phyloP scores from a whole-genome alignment of 73 alveolate genomes.

The Symbiodinium pilosum region DNA sequence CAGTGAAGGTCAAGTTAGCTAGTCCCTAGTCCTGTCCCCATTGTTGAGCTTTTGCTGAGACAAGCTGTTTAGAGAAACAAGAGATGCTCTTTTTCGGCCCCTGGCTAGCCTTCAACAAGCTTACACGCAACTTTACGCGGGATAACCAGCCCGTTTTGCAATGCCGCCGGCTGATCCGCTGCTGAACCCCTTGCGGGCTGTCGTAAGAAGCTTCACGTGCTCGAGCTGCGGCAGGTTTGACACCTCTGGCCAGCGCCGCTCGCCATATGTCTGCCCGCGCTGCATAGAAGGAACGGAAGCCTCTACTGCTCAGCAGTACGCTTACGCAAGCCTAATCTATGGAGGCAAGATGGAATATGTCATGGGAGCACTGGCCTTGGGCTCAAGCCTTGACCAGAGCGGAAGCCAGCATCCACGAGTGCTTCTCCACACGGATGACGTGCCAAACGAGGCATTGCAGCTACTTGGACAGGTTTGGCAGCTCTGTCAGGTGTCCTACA shows the following conservation, averaged over 20 bases:
- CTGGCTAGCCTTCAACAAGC: too few species aligned
- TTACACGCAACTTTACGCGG: too few species aligned
- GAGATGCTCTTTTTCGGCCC: too few species aligned
- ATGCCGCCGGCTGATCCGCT: not conserved
- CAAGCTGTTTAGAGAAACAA: too few species aligned
- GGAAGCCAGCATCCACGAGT: slow-evolving; percentile 27
- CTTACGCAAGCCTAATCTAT: not conserved
- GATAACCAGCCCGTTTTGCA: too few species aligned
- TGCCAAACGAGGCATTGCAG: slow-evolving; percentile 44
- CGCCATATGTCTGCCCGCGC: not conserved
- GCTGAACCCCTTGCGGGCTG: not conserved
- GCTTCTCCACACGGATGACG: slow-evolving; percentile 34
- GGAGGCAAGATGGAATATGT: slow-evolving; percentile 4
- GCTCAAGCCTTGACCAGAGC: slow-evolving; percentile 29
- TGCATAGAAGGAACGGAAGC: not conserved
- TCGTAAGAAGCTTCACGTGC: not conserved
- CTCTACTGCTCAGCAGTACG: not conserved
- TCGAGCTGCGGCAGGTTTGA: not conserved
- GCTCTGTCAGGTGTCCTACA: slow-evolving; percentile 59
- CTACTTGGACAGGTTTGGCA: slow-evolving; percentile 45
- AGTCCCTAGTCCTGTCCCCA: too few species aligned
- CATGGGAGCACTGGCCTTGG: slow-evolving; percentile 67
- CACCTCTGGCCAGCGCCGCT: not conserved
- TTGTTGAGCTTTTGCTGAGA: too few species aligned
- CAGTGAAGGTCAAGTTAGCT: too few species aligned